These are phyloP conservation scores for Rugosomyces carneus DNA, from an alignment of 1,284 basidiomycete genomes.

Conservation along the genomic window DNA sequence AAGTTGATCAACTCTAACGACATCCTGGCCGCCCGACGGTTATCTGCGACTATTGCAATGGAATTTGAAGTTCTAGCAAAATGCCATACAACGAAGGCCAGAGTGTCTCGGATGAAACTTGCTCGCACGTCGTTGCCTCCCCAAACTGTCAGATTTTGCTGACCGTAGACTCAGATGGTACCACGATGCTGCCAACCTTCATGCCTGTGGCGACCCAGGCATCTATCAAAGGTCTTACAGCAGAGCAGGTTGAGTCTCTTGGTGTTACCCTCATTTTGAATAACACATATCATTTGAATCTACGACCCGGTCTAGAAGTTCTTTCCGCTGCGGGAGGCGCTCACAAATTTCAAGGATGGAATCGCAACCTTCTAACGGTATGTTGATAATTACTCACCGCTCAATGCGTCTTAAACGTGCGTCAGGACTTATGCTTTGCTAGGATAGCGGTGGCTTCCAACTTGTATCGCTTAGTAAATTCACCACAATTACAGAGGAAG, in stretches of 20 bases:
- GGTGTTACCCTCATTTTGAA: conserved; percentile 78
- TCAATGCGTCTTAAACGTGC: conserved; percentile 1
- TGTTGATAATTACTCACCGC: conserved; percentile 20
- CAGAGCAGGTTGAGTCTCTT: conserved; percentile 76
- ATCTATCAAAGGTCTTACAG: conserved; percentile 78
- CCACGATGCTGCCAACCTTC: conserved; percentile 78
- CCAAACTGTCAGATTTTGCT: conserved; percentile 6
- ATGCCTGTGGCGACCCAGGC: conserved; percentile 90
- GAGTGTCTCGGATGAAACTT: conserved; percentile 72
- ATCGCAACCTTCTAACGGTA: conserved; percentile 73
- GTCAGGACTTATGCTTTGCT: background rate
- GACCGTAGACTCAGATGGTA: conserved; percentile 47
- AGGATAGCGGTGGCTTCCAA: conserved; percentile 86
- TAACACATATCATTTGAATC: conserved; percentile 81
- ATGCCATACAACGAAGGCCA: conserved; percentile 71
- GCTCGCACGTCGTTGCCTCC: conserved; percentile 41
- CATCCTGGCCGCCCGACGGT: conserved; percentile 13
- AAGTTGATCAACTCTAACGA: background rate
- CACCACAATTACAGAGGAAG: conserved; percentile 79
- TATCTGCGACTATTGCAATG: conserved; percentile 38
- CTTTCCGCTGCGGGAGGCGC: conserved; percentile 71
- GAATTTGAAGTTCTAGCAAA: conserved; percentile 74
- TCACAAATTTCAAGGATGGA: conserved; percentile 83
- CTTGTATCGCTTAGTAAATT: conserved; percentile 81
- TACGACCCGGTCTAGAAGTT: conserved; percentile 70